Evolutionary conservation across 1,139 yeast genomes (phyloP).

Genomic region (Scheffersomyces stambukii): DNA sequence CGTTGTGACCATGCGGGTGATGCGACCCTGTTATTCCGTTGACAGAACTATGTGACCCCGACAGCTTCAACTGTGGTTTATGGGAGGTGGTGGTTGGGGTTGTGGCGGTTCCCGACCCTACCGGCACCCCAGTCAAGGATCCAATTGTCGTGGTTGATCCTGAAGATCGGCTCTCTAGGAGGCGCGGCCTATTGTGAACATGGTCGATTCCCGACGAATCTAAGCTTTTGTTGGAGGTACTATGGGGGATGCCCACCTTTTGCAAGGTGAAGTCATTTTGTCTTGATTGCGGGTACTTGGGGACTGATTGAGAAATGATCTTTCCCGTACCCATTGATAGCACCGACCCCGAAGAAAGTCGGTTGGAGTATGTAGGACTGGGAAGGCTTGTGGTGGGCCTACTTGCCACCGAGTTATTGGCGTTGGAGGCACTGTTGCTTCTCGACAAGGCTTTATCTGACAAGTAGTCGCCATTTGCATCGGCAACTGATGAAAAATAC

Average conservation of each 20-base stretch:
- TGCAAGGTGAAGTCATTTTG: constrained; percentile 12
- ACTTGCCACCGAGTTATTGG: constrained; percentile 1
- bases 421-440: constrained; percentile 4
- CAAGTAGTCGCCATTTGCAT: constrained; percentile 6
- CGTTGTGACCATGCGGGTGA: neutral
- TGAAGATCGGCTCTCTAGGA: constrained; percentile 17
- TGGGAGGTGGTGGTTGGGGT: constrained; percentile 4
- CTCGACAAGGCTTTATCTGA: constrained; percentile 6
- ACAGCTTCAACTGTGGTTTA: constrained; percentile 1
- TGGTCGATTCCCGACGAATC: constrained; percentile 3
- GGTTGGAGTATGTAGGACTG: constrained; percentile 40
- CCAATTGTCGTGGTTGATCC: constrained; percentile 9
- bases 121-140: constrained; percentile 3
- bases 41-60: neutral
- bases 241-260: constrained; percentile 9
- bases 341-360: constrained; percentile 38
- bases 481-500: constrained; percentile 20
- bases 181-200: neutral
- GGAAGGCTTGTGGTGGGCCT: constrained; percentile 14
- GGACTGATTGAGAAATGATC: constrained; percentile 27
- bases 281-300: constrained; percentile 13
- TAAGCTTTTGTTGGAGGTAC: constrained; percentile 7
- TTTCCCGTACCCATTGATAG: constrained; percentile 44
- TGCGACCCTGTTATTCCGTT: neutral
- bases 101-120: constrained; percentile 1